Evolutionary conservation across 2,329 filamentous ascomycete species (phyloP).

Genomic region (Venturia carpophila): DNA sequence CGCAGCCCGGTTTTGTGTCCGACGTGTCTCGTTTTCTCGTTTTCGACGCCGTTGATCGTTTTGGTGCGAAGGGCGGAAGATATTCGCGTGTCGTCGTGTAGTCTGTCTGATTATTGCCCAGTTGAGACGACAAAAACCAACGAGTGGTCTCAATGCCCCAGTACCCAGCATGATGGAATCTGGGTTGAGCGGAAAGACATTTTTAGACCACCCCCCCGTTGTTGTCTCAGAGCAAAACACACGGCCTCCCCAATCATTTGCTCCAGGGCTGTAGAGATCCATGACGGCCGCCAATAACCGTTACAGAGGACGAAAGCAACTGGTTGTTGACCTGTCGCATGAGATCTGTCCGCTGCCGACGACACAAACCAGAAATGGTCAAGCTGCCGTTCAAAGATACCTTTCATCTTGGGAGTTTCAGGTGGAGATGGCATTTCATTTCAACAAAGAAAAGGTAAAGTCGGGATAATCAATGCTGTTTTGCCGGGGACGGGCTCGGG

Average conservation of each 20-base stretch:
- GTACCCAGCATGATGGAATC: background rate
- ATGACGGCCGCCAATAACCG: background rate
- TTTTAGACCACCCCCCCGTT: background rate
- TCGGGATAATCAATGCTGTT: background rate
- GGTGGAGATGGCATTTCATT: background rate
- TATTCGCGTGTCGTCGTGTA: background rate
- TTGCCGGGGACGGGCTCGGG: background rate
- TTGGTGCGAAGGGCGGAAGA: background rate
- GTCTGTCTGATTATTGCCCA: background rate
- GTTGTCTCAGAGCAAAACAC: background rate
- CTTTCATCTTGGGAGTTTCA: background rate
- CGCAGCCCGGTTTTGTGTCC: background rate
- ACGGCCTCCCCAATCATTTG: background rate
- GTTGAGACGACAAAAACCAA: background rate
- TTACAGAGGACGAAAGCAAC: background rate
- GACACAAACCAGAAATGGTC: background rate
- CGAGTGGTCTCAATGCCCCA: background rate
- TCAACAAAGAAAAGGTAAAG: background rate
- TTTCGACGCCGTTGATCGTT: background rate
- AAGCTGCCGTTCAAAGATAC: no score
- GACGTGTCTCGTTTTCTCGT: background rate
- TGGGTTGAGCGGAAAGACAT: background rate
- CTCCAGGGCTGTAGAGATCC: background rate
- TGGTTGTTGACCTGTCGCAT: background rate
- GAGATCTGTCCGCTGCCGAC: no score